Conservation (phyloP, 2,329 filamentous ascomycete genomes). For the Colletotrichum chrysophilum region DNA sequence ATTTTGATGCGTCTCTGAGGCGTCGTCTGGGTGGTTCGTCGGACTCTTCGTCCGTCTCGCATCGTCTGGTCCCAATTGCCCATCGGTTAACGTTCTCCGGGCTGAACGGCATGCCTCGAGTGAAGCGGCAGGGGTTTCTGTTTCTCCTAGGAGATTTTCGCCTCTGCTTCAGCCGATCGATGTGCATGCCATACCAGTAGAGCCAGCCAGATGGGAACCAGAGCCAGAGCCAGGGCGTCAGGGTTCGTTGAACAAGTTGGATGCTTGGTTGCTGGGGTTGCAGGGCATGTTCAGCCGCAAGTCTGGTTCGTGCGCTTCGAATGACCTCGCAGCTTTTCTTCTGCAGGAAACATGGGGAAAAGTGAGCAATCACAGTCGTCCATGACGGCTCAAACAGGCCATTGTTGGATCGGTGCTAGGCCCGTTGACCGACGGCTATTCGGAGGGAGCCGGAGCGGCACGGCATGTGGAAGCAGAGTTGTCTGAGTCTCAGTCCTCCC, state of each 20-base stretch:
- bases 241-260: neutral
- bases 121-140: neutral
- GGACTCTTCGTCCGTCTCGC: neutral
- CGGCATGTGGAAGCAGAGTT: neutral
- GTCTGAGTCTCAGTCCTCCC: neutral
- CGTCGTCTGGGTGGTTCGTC: neutral
- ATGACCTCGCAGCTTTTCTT: neutral
- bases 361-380: neutral
- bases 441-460: neutral
- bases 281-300: constrained; percentile 2
- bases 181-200: neutral
- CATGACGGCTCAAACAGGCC: neutral
- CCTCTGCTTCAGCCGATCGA: neutral
- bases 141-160: neutral
- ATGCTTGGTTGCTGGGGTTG: neutral
- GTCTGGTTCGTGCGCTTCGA: neutral
- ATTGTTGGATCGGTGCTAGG: neutral
- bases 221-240: neutral
- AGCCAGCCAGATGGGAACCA: neutral
- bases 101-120: neutral
- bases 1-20: neutral
- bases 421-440: neutral
- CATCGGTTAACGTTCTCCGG: neutral
- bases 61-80: neutral
- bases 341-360: neutral